Evolutionary conservation across 495 filamentous ascomycete species (phyloP).

Genomic region (Glarea lozoyensis): DNA sequence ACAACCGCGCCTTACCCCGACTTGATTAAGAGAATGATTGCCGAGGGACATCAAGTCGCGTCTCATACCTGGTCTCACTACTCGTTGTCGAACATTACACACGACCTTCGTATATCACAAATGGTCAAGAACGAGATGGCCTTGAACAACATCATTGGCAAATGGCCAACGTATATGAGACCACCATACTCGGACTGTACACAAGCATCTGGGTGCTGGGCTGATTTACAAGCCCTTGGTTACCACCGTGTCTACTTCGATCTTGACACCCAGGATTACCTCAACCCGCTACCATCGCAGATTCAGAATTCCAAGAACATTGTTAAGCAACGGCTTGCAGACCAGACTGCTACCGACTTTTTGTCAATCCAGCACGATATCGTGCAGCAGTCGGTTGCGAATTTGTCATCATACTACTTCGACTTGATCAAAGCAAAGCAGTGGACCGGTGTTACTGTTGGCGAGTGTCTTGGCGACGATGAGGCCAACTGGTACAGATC

Average conservation of each 20-base stretch:
- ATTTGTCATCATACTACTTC: conserved; percentile 68
- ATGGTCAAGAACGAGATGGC: conserved; percentile 76
- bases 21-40: conserved; percentile 58
- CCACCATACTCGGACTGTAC: conserved; percentile 72
- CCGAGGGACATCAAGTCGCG: conserved; percentile 68
- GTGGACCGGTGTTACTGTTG: conserved; percentile 60
- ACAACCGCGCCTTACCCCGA: too few species aligned
- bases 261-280: conserved; percentile 72
- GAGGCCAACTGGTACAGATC: conserved; percentile 61
- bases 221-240: conserved; percentile 53
- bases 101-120: conserved; percentile 52
- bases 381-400: conserved; percentile 65
- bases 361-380: conserved; percentile 75
- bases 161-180: conserved; percentile 76
- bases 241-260: conserved; percentile 80
- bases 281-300: conserved; percentile 45
- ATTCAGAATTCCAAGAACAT: conserved; percentile 70
- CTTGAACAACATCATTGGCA: conserved; percentile 66
- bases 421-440: conserved; percentile 45
- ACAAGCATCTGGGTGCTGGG: conserved; percentile 39
- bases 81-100: conserved; percentile 51
- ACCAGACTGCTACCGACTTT: conserved; percentile 46
- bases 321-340: too few species aligned
- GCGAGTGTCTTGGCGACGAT: conserved; percentile 66
- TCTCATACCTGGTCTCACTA: conserved; percentile 82